phyloP scores from a whole-genome alignment of 2,329 filamentous ascomycete species.

The Paraphaeosphaeria minitans region DNA sequence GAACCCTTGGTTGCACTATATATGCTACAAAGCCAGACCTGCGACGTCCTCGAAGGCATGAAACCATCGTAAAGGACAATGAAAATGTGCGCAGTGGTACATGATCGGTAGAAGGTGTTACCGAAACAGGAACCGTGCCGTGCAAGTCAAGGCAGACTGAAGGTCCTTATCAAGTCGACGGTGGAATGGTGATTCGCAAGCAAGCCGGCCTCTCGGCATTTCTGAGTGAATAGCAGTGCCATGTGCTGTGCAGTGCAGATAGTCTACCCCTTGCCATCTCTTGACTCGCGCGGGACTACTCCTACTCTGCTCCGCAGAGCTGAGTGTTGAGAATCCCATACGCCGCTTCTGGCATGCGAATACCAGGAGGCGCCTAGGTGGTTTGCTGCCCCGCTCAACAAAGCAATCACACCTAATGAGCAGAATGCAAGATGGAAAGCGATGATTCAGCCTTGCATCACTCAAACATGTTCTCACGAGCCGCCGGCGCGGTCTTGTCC shows the following conservation, averaged over 20 bases:
- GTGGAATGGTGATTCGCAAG: not conserved
- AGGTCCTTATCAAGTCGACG: not conserved
- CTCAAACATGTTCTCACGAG: constrained; percentile 1
- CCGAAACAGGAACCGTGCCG: not conserved
- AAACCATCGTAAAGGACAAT: not conserved
- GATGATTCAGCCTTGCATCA: constrained; percentile 9
- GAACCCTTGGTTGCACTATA: not conserved
- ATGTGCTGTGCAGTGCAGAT: not conserved
- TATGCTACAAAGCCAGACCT: not conserved
- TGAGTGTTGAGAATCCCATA: not conserved
- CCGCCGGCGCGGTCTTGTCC: not conserved
- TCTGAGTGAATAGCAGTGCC: not conserved
- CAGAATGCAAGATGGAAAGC: not conserved
- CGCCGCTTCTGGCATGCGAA: not conserved
- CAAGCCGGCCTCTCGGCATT: not conserved
- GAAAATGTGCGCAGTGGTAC: not conserved
- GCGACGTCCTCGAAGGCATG: not conserved
- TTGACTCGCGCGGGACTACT: not conserved
- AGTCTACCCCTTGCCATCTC: not conserved
- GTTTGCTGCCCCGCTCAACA: not conserved
- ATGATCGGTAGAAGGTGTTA: not conserved
- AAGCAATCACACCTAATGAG: not conserved
- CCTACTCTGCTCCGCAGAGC: not conserved
- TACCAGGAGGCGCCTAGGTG: not conserved
- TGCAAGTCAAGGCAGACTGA: not conserved